Base-by-base conservation (phyloP, 805 yeast species). In the Monosporozyma siamensis region DNA sequence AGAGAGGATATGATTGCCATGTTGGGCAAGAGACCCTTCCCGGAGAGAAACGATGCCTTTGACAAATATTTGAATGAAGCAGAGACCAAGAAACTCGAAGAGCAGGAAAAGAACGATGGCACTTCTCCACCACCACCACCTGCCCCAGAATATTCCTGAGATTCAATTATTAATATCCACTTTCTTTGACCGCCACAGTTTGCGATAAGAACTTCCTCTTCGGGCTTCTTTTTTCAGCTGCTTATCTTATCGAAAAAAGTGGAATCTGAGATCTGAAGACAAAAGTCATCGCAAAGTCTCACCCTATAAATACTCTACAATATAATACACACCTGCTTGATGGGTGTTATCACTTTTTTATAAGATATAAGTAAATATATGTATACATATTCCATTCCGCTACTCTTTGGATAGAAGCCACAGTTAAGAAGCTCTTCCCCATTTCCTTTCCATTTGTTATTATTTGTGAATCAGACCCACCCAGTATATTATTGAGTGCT, bases 1-100 rank as follows among this genome's bases (percentile, higher is more conserved):
- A 77, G 98, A 62, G 94, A 86, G 53, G 98, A 92, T 58, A 87
- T 92, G 94, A 79, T 89, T 45, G 72, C 84, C 41, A 61, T 92
- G 41, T 66, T 92, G 38, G 99, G 99, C 10, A 82, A 82, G 60
- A 75, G 99, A 48, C 96, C 95, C 10, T 92, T 82, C 72, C 82
- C 85, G 18, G 95, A 88, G 59, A 80, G 76, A 49, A 88, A 86
- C 56, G 95, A 86, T 53, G 96, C 95, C 4, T 87, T 88, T 64
- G 61, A 59, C 47, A 61, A 61, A 37, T 61, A 58, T 42, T 48
- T 60, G 42, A 58, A 59, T 38, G 56, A 55, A 29, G 46, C 42
- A 15, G 61, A 57, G 34, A 55, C 62, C 4, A 50, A 52, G 31
- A 53, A 45, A 40, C 48, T 54, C 18, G 51, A 52, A 21, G 41